Evolutionary conservation across 306 rosid species (phyloP).

Genomic region (Fagus sylvatica): DNA sequence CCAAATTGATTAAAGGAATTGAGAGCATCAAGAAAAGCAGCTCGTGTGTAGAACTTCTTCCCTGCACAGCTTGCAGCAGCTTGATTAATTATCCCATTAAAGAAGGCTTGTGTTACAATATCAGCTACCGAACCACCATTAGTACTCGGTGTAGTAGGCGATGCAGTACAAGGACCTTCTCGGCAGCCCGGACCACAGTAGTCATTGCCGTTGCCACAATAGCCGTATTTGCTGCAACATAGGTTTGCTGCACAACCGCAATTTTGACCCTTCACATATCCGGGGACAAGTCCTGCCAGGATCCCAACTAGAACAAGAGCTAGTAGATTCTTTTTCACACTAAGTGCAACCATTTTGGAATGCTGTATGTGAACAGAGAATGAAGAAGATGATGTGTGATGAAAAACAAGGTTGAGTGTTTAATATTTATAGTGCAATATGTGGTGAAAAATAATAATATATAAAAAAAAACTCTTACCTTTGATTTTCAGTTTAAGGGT

Average conservation of each 20-base stretch:
- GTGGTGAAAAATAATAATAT: neutral
- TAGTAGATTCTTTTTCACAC: neutral
- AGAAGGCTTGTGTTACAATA: constrained; percentile 51
- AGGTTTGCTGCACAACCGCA: constrained; percentile 58
- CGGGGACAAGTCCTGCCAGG: neutral
- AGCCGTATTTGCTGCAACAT: constrained; percentile 70
- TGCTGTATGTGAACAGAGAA: neutral
- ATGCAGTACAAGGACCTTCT: constrained; percentile 51
- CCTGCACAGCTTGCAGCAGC: constrained; percentile 59
- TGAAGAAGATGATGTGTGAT: neutral
- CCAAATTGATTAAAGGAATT: constrained; percentile 51
- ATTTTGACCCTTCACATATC: constrained; percentile 32
- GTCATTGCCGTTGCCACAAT: constrained; percentile 48
- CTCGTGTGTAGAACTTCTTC: constrained; percentile 55
- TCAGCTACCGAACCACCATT: constrained; percentile 46
- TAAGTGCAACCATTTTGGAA: neutral
- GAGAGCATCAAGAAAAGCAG: constrained; percentile 52
- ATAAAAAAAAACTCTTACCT: too few species aligned
- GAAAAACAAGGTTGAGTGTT: neutral
- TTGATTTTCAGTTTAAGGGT: too few species aligned
- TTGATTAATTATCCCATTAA: constrained; percentile 46
- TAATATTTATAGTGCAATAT: neutral
- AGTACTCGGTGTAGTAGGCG: constrained; percentile 24
- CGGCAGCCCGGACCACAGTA: constrained; percentile 67
- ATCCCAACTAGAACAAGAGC: constrained; percentile 11